phyloP scores from a whole-genome alignment of 2,329 filamentous ascomycete species.

The Coniochaeta prunicola region DNA sequence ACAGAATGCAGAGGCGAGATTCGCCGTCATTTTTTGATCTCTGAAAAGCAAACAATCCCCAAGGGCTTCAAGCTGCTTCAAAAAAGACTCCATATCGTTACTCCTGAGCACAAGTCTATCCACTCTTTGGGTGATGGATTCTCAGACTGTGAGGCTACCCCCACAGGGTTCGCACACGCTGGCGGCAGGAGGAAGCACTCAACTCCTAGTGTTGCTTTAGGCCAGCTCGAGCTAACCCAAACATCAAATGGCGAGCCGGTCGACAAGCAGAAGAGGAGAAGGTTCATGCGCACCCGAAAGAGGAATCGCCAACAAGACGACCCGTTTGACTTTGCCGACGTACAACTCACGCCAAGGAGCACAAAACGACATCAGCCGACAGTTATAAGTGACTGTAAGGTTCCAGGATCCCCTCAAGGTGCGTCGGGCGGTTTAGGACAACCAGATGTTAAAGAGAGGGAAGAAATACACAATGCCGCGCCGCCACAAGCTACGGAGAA shows the following conservation, averaged over 20 bases:
- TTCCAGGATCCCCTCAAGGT: background rate
- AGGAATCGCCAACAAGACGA: background rate
- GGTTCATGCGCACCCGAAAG: background rate
- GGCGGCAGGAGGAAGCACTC: background rate
- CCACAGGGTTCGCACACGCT: background rate
- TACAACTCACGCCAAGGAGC: background rate
- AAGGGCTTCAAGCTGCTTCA: conserved; percentile 16
- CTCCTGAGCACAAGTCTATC: background rate
- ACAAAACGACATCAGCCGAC: background rate
- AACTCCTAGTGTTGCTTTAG: background rate
- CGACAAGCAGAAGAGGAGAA: background rate
- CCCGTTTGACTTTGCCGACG: background rate
- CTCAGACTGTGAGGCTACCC: conserved; percentile 5
- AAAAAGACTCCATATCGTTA: background rate
- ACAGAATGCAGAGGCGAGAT: background rate
- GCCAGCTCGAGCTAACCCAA: background rate
- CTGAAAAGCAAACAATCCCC: conserved; percentile 8
- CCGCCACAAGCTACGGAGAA: background rate
- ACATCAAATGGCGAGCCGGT: background rate
- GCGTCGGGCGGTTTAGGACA: too few relatives aligned
- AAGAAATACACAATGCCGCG: background rate
- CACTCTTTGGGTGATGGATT: conserved; percentile 14
- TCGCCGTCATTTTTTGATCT: conserved; percentile 7
- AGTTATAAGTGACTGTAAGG: background rate
- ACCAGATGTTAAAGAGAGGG: background rate